These are phyloP conservation scores for Stemphylium beticola DNA, from an alignment of 2,329 filamentous ascomycete species.

Conservation along the genomic window DNA sequence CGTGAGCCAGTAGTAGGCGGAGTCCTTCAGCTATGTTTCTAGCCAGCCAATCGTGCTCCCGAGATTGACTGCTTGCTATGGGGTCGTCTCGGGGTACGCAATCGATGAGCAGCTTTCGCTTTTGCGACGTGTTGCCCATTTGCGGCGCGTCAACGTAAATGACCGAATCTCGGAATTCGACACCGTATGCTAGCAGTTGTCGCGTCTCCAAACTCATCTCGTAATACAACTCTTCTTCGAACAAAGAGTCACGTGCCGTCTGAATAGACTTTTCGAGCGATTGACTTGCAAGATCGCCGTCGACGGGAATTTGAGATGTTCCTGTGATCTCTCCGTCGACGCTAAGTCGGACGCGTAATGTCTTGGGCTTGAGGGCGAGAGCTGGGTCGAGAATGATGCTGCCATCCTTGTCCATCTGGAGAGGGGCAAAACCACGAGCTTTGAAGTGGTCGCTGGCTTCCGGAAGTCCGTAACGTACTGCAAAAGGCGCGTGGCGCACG, in stretches of 20 bases:
- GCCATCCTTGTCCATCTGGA: conserved; percentile 77
- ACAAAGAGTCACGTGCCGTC: conserved; percentile 78
- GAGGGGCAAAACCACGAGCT: conserved; percentile 78
- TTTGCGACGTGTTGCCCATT: conserved; percentile 42
- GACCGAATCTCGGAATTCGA: conserved; percentile 63
- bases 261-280: conserved; percentile 72
- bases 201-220: conserved; percentile 86
- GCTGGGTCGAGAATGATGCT: conserved; percentile 75
- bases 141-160: conserved; percentile 44
- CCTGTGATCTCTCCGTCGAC: conserved; percentile 66
- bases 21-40: conserved; percentile 71
- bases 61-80: conserved; percentile 23
- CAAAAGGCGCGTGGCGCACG: conserved; percentile 74
- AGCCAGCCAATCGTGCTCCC: conserved; percentile 59
- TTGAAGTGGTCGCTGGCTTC: conserved; percentile 69
- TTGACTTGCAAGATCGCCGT: conserved; percentile 52
- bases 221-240: conserved; percentile 86
- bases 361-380: conserved; percentile 61
- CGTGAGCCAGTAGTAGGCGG: conserved; percentile 77
- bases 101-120: conserved; percentile 69
- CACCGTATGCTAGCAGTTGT: conserved; percentile 71
- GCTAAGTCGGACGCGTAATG: conserved; percentile 71
- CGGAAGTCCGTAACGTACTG: conserved; percentile 86
- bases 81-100: conserved; percentile 67
- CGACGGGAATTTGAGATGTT: conserved; percentile 50